phyloP scores from a whole-genome alignment of 192 early-diverging fungal genomes.

The Podila minutissima region DNA sequence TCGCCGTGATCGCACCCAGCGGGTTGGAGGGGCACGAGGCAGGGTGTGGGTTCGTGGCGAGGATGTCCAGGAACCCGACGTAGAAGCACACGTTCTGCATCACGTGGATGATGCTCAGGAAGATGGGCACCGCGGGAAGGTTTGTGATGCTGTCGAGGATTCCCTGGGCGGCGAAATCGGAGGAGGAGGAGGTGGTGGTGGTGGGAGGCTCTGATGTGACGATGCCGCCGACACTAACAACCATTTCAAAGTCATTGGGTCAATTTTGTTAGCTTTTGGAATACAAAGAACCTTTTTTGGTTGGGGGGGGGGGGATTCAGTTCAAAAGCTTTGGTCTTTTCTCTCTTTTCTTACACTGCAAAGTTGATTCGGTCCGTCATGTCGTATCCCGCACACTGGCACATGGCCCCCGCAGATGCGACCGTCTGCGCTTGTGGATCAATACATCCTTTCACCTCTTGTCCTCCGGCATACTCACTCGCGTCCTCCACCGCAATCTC shows the following conservation, averaged over 20 bases:
- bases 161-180: constrained; percentile 9
- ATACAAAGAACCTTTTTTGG: neutral
- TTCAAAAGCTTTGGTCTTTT: neutral
- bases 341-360: constrained; percentile 16
- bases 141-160: constrained; percentile 6
- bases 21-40: neutral
- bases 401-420: neutral
- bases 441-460: neutral
- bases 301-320: too few species aligned
- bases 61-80: constrained; percentile 15
- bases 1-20: neutral
- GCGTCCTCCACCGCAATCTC: neutral
- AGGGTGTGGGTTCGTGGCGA: constrained; percentile 16
- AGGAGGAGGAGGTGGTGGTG: neutral
- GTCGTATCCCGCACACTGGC: constrained; percentile 12
- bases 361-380: constrained; percentile 35
- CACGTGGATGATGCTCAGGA: constrained; percentile 19
- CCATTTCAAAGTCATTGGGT: too few species aligned
- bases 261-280: neutral
- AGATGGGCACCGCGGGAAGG: constrained; percentile 9
- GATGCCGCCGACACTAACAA: constrained; percentile 15
- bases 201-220: neutral
- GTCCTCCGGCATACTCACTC: neutral
- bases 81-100: constrained; percentile 19
- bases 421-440: neutral